phyloP scores from a whole-genome alignment of 768 basidiomycete genomes.

The Collybia nuda region DNA sequence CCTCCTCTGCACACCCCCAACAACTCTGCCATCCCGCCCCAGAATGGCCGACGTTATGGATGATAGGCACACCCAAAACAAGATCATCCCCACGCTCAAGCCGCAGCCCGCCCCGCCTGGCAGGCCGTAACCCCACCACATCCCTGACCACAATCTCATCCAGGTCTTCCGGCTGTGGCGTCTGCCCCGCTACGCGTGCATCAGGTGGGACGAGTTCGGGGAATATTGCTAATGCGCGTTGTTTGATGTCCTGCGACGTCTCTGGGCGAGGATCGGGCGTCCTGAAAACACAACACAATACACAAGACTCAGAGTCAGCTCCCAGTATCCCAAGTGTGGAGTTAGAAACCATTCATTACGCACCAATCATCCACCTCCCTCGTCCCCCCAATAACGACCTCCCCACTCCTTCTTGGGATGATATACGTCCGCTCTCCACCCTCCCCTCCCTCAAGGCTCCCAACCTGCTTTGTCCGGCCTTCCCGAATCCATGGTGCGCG shows the following conservation, averaged over 20 bases:
- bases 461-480: conserved; percentile 14
- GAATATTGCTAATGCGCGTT: conserved; percentile 6
- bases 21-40: conserved; percentile 16
- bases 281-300: neutral
- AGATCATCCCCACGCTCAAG: conserved; percentile 12
- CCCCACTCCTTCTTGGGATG: conserved; percentile 14
- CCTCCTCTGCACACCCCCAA: conserved; percentile 15
- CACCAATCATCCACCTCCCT: conserved; percentile 13
- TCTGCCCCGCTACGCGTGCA: neutral
- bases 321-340: too few species aligned
- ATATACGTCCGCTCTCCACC: conserved; percentile 13
- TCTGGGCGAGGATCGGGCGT: conserved; percentile 8
- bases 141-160: conserved; percentile 10
- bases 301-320: too few species aligned
- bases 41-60: conserved; percentile 13
- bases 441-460: conserved; percentile 5
- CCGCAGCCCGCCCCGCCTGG: conserved; percentile 9
- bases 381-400: conserved; percentile 15
- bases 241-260: conserved; percentile 13
- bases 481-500: conserved; percentile 15
- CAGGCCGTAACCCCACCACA: conserved; percentile 14
- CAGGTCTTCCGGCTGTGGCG: conserved; percentile 10
- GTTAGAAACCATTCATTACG: neutral
- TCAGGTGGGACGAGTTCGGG: conserved; percentile 5
- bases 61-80: conserved; percentile 2